Evolutionary conservation across 1,284 basidiomycete genomes (phyloP).

Genomic region (Ceratobasidium sp.): DNA sequence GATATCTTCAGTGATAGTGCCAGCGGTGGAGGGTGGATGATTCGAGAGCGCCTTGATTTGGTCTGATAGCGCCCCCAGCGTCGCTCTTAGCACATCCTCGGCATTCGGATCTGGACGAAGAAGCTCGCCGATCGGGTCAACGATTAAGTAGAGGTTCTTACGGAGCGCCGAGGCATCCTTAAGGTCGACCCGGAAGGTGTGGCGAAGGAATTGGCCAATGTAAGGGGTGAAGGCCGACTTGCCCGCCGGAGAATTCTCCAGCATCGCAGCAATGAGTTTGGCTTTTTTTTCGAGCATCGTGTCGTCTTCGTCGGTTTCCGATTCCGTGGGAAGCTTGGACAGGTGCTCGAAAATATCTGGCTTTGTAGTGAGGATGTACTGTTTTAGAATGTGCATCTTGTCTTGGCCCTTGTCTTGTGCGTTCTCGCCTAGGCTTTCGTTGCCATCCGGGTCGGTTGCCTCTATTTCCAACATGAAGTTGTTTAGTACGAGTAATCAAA

Average conservation of each 20-base stretch:
- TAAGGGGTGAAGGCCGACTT: constrained; percentile 15
- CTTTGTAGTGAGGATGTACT: constrained; percentile 21
- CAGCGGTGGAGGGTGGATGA: not conserved
- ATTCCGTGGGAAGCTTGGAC: not conserved
- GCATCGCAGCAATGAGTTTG: constrained; percentile 18
- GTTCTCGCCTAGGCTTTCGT: not conserved
- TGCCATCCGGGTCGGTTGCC: not conserved
- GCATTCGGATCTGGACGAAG: constrained; percentile 20
- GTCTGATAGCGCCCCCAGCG: constrained; percentile 4
- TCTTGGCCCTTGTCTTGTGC: not conserved
- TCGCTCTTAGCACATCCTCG: not conserved
- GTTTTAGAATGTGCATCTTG: not conserved
- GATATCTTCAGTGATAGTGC: constrained; percentile 1
- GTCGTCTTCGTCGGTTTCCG: not conserved
- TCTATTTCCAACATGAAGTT: not conserved
- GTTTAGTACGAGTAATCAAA: not conserved
- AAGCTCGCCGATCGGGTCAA: constrained; percentile 1
- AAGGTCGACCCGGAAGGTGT: constrained; percentile 5
- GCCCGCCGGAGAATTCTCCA: not conserved
- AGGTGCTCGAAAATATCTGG: constrained; percentile 31
- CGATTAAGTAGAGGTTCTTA: not conserved
- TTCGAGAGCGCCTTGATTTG: constrained; percentile 20
- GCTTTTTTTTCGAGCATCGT: not conserved
- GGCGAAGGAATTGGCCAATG: constrained; percentile 6
- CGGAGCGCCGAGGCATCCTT: not conserved